These are phyloP conservation scores for Nicotiana paniculata DNA, from an alignment of 257 asterid genomes.

Conservation along the genomic window DNA sequence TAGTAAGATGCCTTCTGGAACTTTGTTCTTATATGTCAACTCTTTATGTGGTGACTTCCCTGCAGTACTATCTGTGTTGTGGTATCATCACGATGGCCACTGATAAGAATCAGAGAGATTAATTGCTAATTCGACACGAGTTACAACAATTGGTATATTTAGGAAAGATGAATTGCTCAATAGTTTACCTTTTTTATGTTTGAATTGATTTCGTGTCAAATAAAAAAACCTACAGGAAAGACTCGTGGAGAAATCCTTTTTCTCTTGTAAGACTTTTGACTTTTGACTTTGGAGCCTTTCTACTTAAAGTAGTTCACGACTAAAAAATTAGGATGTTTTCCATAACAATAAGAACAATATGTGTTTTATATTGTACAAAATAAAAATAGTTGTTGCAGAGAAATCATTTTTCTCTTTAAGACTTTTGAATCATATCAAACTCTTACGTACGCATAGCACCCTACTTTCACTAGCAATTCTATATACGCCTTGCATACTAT, in stretches of 20 bases:
- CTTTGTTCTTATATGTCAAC: background rate
- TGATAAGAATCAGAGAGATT: background rate
- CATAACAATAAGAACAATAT: background rate
- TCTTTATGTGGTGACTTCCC: background rate
- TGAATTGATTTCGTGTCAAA: background rate
- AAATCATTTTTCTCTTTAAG: background rate
- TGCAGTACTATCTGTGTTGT: background rate
- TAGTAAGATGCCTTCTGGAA: background rate
- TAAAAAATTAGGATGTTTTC: background rate
- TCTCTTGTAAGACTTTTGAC: background rate
- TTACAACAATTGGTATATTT: background rate
- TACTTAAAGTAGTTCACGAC: background rate
- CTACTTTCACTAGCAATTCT: background rate
- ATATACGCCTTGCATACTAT: background rate
- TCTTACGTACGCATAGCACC: background rate
- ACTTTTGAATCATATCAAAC: background rate
- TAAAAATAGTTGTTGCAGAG: background rate
- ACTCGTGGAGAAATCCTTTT: background rate
- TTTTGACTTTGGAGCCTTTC: background rate
- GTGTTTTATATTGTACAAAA: background rate
- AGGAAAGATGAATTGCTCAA: background rate
- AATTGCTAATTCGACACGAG: background rate
- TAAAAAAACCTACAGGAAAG: background rate
- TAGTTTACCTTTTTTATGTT: background rate
- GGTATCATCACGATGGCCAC: background rate